Percentiles rank a stretch among this genome's conserved stretches.
phyloP scores from a whole-genome alignment of 2,329 filamentous ascomycete genomes.

The Lithohypha guttulata region DNA sequence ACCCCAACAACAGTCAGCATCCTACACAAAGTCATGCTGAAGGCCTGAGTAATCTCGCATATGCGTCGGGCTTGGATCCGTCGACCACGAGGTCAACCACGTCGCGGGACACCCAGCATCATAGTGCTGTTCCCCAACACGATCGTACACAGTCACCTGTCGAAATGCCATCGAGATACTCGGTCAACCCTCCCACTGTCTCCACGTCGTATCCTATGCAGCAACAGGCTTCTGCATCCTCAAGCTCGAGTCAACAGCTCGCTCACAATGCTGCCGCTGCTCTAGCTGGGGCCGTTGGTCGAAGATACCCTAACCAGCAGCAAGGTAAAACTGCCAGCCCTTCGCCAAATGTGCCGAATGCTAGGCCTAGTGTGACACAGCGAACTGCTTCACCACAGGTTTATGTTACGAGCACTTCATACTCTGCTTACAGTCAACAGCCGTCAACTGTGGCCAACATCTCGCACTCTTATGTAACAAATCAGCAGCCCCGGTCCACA shows the following conservation, averaged over 20 bases:
- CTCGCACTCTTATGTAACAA: not conserved
- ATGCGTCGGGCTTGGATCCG: conserved; percentile 20
- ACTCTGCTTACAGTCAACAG: conserved; percentile 7
- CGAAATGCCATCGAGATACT: not conserved
- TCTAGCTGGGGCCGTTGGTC: conserved; percentile 15
- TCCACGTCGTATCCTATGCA: conserved; percentile 9
- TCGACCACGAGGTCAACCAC: conserved; percentile 3
- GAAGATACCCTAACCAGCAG: conserved; percentile 11
- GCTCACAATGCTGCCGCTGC: conserved; percentile 14
- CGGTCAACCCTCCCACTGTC: not conserved
- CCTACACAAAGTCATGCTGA: conserved; percentile 10
- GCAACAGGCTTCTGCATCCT: conserved; percentile 8
- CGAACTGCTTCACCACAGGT: conserved; percentile 14
- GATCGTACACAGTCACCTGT: conserved; percentile 12
- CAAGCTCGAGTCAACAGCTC: conserved; percentile 10
- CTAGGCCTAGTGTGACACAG: not conserved
- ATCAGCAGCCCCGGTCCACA: conserved; percentile 4
- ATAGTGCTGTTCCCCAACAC: not conserved
- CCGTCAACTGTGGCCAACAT: not conserved
- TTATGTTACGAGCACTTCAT: conserved; percentile 5
- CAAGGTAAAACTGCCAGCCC: conserved; percentile 2
- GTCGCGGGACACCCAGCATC: not conserved
- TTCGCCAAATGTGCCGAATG: conserved; percentile 10
- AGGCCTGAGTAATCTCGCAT: conserved; percentile 20
- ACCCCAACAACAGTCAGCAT: not conserved